Evolutionary conservation across 768 basidiomycete species (phyloP).

Genomic region (Hebeloma cylindrosporum): DNA sequence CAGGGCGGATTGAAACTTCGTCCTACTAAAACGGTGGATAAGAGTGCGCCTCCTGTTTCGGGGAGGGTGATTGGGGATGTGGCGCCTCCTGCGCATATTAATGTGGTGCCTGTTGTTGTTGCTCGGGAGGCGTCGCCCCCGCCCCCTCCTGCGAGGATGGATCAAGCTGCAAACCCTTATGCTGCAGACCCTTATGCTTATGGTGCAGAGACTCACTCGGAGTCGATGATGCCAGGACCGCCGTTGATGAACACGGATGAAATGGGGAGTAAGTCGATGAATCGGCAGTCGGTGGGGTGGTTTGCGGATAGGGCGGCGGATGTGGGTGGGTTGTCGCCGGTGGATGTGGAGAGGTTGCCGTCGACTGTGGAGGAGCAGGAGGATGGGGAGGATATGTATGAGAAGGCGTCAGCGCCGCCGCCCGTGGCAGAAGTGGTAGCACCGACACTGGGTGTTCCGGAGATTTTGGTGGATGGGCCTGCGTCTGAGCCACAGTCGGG

Average conservation of each 20-base stretch:
- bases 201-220: not conserved
- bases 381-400: conserved; percentile 36
- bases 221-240: conserved; percentile 28
- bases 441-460: conserved; percentile 41
- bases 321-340: conserved; percentile 33
- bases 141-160: conserved; percentile 26
- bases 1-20: conserved; percentile 70
- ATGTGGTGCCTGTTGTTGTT: too few relatives aligned
- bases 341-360: conserved; percentile 42
- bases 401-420: not conserved
- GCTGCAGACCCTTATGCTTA: too few relatives aligned
- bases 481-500: conserved; percentile 42
- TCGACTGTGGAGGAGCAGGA: conserved; percentile 64
- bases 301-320: conserved; percentile 85
- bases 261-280: conserved; percentile 35
- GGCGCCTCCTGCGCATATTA: conserved; percentile 71
- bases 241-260: conserved; percentile 26
- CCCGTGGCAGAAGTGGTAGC: not conserved
- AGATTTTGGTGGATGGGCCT: conserved; percentile 56
- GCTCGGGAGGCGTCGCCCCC: conserved; percentile 46
- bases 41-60: conserved; percentile 64
- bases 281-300: conserved; percentile 89
- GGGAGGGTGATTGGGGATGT: conserved; percentile 80
- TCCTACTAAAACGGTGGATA: conserved; percentile 82
- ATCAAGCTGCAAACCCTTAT: conserved; percentile 1